Evolutionary conservation across 2,329 filamentous ascomycete species (phyloP).

Genomic region (Ascomycota sp.): DNA sequence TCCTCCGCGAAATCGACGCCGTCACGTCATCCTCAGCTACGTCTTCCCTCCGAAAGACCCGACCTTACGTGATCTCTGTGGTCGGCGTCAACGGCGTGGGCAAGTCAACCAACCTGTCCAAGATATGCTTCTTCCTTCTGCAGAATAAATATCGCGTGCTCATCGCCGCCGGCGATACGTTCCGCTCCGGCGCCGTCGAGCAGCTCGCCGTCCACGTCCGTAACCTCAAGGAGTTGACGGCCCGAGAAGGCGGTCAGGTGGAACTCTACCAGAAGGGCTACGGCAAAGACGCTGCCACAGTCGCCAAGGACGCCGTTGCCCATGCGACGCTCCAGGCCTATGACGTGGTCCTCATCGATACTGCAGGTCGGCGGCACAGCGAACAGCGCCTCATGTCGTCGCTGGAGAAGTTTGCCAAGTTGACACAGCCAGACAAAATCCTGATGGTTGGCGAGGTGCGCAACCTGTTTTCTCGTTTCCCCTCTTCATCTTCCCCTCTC

Average conservation of each 20-base stretch:
- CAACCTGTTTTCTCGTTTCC: background rate
- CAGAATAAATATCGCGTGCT: slow-evolving; percentile 95
- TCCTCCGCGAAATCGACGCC: slow-evolving; percentile 78
- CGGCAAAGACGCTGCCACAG: slow-evolving; percentile 88
- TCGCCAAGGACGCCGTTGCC: slow-evolving; percentile 82
- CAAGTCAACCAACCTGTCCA: slow-evolving; percentile 93
- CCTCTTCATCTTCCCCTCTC: background rate
- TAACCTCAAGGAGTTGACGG: slow-evolving; percentile 74
- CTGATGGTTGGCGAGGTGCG: slow-evolving; percentile 63
- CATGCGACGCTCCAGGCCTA: slow-evolving; percentile 57
- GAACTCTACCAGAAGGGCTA: slow-evolving; percentile 95
- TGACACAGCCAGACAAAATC: slow-evolving; percentile 93
- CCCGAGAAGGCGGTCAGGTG: slow-evolving; percentile 65
- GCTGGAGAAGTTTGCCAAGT: slow-evolving; percentile 91
- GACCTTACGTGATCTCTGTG: slow-evolving; percentile 94
- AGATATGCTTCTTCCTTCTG: slow-evolving; percentile 93
- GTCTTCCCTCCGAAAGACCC: slow-evolving; percentile 39
- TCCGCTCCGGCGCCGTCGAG: slow-evolving; percentile 91
- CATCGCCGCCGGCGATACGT: slow-evolving; percentile 88
- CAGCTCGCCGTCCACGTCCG: slow-evolving; percentile 89
- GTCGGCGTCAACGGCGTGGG: slow-evolving; percentile 97
- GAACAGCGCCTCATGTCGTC: slow-evolving; percentile 91
- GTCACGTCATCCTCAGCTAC: slow-evolving; percentile 47
- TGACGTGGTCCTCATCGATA: slow-evolving; percentile 93
- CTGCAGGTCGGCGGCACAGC: slow-evolving; percentile 84